A percentile compares a stretch with the other conserved stretches of the same genome.
Evolutionary conservation across 192 early-diverging fungal species (phyloP).

Genomic region (Backusella parvicylindrica): DNA sequence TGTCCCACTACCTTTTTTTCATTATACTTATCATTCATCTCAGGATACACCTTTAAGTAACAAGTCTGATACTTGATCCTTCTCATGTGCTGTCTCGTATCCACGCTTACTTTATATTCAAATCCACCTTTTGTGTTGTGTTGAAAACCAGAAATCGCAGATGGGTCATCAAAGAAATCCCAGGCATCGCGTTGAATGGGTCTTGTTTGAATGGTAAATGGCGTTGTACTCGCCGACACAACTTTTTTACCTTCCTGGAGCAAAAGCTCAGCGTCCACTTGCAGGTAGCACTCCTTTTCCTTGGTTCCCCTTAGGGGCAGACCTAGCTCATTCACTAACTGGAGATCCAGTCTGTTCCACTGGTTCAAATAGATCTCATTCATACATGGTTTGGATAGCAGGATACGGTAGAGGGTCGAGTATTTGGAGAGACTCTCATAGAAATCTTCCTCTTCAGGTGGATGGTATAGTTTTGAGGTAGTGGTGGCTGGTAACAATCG

Average conservation of each 20-base stretch:
- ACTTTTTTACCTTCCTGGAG: neutral
- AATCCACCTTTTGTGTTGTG: neutral
- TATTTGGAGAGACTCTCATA: slow-evolving; percentile 8
- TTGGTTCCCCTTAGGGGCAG: neutral
- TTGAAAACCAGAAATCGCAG: neutral
- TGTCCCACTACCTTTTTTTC: neutral
- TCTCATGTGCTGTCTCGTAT: neutral
- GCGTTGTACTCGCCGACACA: neutral
- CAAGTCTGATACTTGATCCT: neutral
- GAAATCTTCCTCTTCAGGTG: neutral
- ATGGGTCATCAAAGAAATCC: neutral
- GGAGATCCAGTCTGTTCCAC: slow-evolving; percentile 13
- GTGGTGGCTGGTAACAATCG: neutral
- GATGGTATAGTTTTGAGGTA: neutral
- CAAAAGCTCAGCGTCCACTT: neutral
- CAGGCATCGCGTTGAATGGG: slow-evolving; percentile 8
- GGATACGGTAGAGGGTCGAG: neutral
- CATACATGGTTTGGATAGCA: neutral
- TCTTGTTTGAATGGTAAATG: neutral
- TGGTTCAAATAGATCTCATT: neutral
- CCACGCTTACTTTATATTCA: neutral
- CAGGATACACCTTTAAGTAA: neutral
- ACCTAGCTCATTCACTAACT: slow-evolving; percentile 20
- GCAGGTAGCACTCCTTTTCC: neutral
- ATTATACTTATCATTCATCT: neutral